Percentiles rank a stretch among this genome's conserved stretches.
Evolutionary conservation across 495 filamentous ascomycete species (phyloP).

Genomic region (Pseudotulostoma volvatum): DNA sequence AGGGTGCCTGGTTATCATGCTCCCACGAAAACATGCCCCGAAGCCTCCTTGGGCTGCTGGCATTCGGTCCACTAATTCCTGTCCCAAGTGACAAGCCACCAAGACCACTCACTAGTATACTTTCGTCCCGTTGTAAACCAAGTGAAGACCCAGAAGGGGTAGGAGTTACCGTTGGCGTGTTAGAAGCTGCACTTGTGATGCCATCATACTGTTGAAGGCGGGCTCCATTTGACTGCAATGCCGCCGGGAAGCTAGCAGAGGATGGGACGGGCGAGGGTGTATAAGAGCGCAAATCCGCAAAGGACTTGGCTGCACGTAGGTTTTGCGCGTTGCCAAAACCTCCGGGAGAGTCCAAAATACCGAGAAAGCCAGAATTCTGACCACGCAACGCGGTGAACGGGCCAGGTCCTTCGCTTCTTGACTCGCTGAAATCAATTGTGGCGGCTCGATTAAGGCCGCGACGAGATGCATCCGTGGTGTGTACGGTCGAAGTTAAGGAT

Average conservation of each 20-base stretch:
- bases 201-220: conserved; percentile 48
- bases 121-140: conserved; percentile 45
- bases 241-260: conserved; percentile 68
- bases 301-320: conserved; percentile 90
- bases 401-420: conserved; percentile 49
- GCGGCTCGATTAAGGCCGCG: conserved; percentile 81
- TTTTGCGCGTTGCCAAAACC: conserved; percentile 49
- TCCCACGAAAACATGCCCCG: conserved; percentile 52
- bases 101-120: conserved; percentile 50
- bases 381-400: conserved; percentile 61
- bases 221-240: conserved; percentile 45
- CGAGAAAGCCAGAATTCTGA: conserved; percentile 60
- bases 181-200: conserved; percentile 41
- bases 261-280: conserved; percentile 88
- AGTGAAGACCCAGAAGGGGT: conserved; percentile 48
- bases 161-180: conserved; percentile 61
- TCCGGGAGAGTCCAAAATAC: conserved; percentile 70
- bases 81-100: conserved; percentile 44
- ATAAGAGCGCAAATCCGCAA: conserved; percentile 86
- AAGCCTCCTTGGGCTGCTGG: conserved; percentile 41
- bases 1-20: conserved; percentile 37
- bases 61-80: conserved; percentile 40
- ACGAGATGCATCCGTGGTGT: conserved; percentile 54
- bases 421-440: conserved; percentile 95
- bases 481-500: conserved; percentile 42